Percentiles rank a stretch among this genome's conserved stretches.
Conservation (phyloP, 2,329 filamentous ascomycete species). For the Fusarium solani-melongenae region DNA sequence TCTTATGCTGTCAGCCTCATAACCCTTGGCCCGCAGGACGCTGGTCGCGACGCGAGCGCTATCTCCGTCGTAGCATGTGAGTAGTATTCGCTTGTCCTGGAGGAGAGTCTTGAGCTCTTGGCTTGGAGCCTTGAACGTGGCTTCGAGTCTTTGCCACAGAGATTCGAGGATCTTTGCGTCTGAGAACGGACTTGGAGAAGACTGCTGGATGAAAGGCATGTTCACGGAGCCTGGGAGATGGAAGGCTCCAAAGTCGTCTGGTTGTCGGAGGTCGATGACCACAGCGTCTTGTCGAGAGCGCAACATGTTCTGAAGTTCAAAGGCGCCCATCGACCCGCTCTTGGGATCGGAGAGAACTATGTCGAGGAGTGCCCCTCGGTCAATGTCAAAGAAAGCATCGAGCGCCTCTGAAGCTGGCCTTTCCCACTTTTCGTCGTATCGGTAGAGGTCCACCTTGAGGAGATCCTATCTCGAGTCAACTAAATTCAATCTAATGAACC, state of each 20-base stretch:
- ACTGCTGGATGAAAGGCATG: slow-evolving; percentile 53
- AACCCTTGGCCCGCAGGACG: slow-evolving; percentile 61
- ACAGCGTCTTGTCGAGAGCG: slow-evolving; percentile 42
- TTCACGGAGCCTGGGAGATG: slow-evolving; percentile 58
- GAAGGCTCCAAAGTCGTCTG: slow-evolving; percentile 54
- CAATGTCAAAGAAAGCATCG: slow-evolving; percentile 23
- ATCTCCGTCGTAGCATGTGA: slow-evolving; percentile 66
- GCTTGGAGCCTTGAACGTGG: slow-evolving; percentile 49
- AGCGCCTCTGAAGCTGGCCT: slow-evolving; percentile 23
- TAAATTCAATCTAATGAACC: too few species aligned
- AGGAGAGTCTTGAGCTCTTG: slow-evolving; percentile 38
- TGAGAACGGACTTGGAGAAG: slow-evolving; percentile 57
- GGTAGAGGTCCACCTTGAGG: slow-evolving; percentile 37
- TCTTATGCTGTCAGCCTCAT: slow-evolving; percentile 58
- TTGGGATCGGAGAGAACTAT: slow-evolving; percentile 14
- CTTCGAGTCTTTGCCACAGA: slow-evolving; percentile 61
- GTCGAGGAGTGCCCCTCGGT: slow-evolving; percentile 21
- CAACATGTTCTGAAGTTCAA: slow-evolving; percentile 18
- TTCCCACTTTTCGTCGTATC: slow-evolving; percentile 45
- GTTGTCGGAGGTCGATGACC: slow-evolving; percentile 58
- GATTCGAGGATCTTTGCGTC: slow-evolving; percentile 54
- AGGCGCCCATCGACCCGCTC: not conserved
- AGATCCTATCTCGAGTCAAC: slow-evolving; percentile 31
- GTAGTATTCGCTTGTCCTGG: slow-evolving; percentile 51
- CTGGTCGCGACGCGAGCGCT: slow-evolving; percentile 65